These are phyloP conservation scores for Auxenochlorella pyrenoidosa DNA, from an alignment of 139 green algal species.

Conservation along the genomic window DNA sequence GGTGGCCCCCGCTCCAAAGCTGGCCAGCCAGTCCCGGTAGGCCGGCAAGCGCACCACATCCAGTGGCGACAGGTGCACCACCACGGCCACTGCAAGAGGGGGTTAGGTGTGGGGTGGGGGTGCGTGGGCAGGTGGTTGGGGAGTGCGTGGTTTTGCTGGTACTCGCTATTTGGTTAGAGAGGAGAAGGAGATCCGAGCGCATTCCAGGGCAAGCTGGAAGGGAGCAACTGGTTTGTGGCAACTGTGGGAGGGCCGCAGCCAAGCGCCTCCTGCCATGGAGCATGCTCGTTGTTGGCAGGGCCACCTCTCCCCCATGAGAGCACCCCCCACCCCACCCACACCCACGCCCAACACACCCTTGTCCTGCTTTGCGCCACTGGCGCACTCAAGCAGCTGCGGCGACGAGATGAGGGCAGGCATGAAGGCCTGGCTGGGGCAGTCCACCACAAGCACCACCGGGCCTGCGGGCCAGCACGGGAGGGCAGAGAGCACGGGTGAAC, in stretches of 20 bases:
- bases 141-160: too few species aligned
- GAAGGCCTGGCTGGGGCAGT: conserved; percentile 75
- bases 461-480: conserved; percentile 34
- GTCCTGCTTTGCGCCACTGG: conserved; percentile 5
- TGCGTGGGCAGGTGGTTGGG: background rate
- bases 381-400: conserved; percentile 15
- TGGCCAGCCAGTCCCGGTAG: conserved; percentile 52
- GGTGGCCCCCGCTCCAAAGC: conserved; percentile 37
- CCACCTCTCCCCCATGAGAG: background rate
- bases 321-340: background rate
- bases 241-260: too few species aligned
- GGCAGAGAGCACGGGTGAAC: background rate
- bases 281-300: background rate
- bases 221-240: too few species aligned
- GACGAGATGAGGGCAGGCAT: conserved; percentile 47
- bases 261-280: background rate
- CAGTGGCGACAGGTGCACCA: conserved; percentile 72
- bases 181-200: too few species aligned
- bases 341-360: conserved; percentile 12
- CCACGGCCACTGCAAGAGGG: conserved; percentile 44
- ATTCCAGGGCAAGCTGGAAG: too few species aligned
- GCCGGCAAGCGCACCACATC: conserved; percentile 51
- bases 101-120: too few species aligned
- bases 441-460: conserved; percentile 83
- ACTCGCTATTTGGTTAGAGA: too few species aligned